Conservation (phyloP, 352 stramenopile genomes). For the Thalassiosira livingstoniorum region DNA sequence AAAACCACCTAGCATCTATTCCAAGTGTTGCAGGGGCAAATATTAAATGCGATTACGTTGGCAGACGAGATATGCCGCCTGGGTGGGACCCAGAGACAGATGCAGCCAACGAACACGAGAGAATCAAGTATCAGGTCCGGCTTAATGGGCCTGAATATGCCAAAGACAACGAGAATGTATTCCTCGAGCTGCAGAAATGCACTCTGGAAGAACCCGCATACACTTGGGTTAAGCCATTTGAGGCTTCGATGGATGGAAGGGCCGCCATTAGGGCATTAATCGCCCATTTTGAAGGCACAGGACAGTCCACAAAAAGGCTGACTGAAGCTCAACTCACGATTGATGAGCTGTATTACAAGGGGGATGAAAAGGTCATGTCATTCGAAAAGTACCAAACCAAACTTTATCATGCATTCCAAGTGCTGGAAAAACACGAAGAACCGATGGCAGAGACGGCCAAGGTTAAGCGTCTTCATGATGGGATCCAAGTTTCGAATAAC, state of each 20-base stretch:
- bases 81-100: neutral
- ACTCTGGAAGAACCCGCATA: neutral
- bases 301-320: neutral
- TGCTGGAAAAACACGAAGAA: neutral
- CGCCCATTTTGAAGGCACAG: neutral
- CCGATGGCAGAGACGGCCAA: neutral
- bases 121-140: neutral
- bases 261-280: neutral
- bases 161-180: neutral
- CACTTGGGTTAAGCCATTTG: neutral
- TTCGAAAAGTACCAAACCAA: neutral
- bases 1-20: too few relatives aligned
- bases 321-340: neutral
- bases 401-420: neutral
- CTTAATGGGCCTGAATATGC: neutral
- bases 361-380: neutral
- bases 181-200: neutral
- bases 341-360: neutral
- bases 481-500: neutral
- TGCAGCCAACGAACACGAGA: constrained; percentile 1
- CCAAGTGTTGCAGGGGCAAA: too few relatives aligned
- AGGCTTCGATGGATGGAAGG: neutral
- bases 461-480: constrained; percentile 5
- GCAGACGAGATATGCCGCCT: neutral
- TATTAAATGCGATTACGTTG: neutral